These are phyloP conservation scores for Serendipita sp. DNA, from an alignment of 768 basidiomycete species.

Conservation along the genomic window DNA sequence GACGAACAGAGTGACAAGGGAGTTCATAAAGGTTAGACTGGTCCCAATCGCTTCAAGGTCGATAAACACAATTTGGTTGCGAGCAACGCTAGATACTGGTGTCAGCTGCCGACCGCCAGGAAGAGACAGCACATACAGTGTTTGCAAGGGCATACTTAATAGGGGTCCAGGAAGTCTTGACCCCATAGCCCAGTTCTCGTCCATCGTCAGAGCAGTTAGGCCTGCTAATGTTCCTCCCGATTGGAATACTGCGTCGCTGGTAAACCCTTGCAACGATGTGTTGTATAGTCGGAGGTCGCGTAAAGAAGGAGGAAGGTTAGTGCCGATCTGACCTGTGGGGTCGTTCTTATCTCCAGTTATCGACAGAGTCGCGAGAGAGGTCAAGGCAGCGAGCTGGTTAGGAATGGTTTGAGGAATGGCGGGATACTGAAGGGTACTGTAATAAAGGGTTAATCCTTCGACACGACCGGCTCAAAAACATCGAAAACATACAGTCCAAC, in stretches of 20 bases:
- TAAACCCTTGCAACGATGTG: slow-evolving; percentile 24
- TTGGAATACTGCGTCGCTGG: slow-evolving; percentile 18
- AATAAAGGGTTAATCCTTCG: not conserved
- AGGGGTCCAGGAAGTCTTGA: slow-evolving; percentile 23
- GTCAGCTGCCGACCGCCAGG: not conserved
- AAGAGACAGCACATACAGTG: slow-evolving; percentile 21
- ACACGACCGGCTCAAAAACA: not conserved
- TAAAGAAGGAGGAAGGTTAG: not conserved
- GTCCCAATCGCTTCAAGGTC: slow-evolving; percentile 19
- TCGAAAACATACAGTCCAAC: slow-evolving; percentile 24
- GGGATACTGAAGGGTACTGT: slow-evolving; percentile 28
- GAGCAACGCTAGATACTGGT: slow-evolving; percentile 19
- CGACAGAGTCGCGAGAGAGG: slow-evolving; percentile 22
- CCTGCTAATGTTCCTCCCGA: slow-evolving; percentile 13
- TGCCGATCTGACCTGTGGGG: slow-evolving; percentile 22
- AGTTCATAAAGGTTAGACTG: slow-evolving; percentile 20
- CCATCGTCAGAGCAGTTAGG: slow-evolving; percentile 23
- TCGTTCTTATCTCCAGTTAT: slow-evolving; percentile 26
- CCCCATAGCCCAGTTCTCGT: slow-evolving; percentile 27
- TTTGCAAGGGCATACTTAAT: slow-evolving; percentile 20
- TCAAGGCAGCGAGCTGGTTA: slow-evolving; percentile 25
- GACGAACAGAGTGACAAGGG: slow-evolving; percentile 22
- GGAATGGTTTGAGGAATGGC: slow-evolving; percentile 32
- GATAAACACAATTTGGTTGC: slow-evolving; percentile 22
- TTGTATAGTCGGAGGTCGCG: slow-evolving; percentile 23